A percentile compares a stretch with the other conserved stretches of the same genome.
These are phyloP conservation scores for Aspergillus hortae DNA, from an alignment of 2,329 filamentous ascomycete genomes.

Conservation along the genomic window DNA sequence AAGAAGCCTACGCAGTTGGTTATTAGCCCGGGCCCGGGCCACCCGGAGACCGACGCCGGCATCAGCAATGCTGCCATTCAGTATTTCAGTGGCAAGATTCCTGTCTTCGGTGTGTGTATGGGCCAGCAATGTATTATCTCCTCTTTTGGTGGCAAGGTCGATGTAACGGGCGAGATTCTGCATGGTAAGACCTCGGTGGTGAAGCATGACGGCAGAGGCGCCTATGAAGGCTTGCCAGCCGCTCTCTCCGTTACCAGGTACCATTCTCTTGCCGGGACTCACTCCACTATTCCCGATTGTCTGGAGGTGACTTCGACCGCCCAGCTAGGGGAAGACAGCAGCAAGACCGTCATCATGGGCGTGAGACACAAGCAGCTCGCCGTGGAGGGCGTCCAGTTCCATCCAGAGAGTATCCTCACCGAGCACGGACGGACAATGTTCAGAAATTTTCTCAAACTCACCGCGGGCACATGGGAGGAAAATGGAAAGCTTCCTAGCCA, in stretches of 20 bases:
- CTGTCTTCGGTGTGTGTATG: conserved; percentile 97
- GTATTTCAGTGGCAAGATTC: conserved; percentile 90
- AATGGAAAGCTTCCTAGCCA: conserved; percentile 51
- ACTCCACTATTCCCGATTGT: conserved; percentile 77
- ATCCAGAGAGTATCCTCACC: conserved; percentile 94
- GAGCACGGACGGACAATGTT: conserved; percentile 86
- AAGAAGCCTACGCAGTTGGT: conserved; percentile 90
- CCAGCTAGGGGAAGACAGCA: conserved; percentile 62
- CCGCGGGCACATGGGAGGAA: conserved; percentile 86
- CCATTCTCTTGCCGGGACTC: conserved; percentile 90
- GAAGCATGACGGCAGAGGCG: conserved; percentile 85
- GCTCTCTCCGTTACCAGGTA: conserved; percentile 88
- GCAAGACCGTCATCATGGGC: conserved; percentile 90
- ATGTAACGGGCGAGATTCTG: conserved; percentile 90
- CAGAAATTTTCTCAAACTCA: conserved; percentile 84
- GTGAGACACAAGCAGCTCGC: conserved; percentile 87
- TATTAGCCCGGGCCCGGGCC: conserved; percentile 90
- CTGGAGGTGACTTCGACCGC: conserved; percentile 93
- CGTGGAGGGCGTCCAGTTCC: conserved; percentile 96
- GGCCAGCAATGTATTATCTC: conserved; percentile 98
- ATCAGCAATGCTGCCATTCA: conserved; percentile 88
- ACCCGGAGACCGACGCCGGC: conserved; percentile 86
- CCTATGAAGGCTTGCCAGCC: conserved; percentile 77
- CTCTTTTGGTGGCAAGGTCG: conserved; percentile 85
- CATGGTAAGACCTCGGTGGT: conserved; percentile 95